Evolutionary conservation across 2,329 filamentous ascomycete species (phyloP).

Genomic region (Penicillium frequentans): DNA sequence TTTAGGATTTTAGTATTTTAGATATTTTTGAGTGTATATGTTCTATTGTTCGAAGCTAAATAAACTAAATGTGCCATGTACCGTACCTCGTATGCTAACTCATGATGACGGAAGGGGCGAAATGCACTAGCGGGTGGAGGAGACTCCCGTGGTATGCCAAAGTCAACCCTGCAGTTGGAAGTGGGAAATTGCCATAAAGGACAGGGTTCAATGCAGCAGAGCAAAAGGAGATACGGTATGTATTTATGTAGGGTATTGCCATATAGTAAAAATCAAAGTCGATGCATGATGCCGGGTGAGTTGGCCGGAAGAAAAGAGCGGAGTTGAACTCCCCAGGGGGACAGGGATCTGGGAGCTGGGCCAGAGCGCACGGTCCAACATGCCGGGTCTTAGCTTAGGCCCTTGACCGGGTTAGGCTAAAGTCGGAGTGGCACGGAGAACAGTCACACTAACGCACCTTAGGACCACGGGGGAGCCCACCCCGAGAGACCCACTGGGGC

Average conservation of each 20-base stretch:
- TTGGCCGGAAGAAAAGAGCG: conserved; percentile 11
- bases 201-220: neutral
- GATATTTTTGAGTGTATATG: neutral
- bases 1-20: neutral
- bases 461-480: conserved; percentile 23
- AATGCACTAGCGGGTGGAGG: conserved; percentile 17
- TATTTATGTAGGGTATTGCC: neutral
- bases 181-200: neutral
- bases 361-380: conserved; percentile 20
- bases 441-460: conserved; percentile 24
- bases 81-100: neutral
- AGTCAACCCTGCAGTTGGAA: conserved; percentile 18
- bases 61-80: neutral
- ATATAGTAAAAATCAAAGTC: neutral
- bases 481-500: conserved; percentile 21
- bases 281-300: conserved; percentile 19
- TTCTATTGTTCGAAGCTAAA: neutral
- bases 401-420: conserved; percentile 22
- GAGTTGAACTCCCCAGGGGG: neutral
- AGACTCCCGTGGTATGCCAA: conserved; percentile 13
- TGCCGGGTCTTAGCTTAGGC: conserved; percentile 18
- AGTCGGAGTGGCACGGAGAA: conserved; percentile 25
- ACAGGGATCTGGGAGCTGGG: neutral
- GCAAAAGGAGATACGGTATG: neutral
- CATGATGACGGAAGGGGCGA: conserved; percentile 27